These are phyloP conservation scores for Cyathus striatus DNA, from an alignment of 768 basidiomycete genomes.

Conservation along the genomic window DNA sequence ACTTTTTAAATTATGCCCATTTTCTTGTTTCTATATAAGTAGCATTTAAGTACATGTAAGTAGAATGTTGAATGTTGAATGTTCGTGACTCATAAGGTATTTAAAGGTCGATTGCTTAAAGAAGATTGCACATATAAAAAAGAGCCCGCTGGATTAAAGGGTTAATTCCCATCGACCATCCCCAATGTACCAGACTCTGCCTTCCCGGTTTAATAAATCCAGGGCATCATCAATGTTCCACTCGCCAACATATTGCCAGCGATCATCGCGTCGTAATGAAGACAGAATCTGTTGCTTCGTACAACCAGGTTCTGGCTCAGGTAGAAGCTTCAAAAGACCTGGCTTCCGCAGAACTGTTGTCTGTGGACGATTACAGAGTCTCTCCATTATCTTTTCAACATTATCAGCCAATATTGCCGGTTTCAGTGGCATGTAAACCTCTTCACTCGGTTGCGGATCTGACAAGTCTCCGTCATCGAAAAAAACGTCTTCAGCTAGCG, in stretches of 20 bases:
- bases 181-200: constrained; percentile 30
- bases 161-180: constrained; percentile 36
- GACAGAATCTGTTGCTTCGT: constrained; percentile 41
- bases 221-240: constrained; percentile 65
- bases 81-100: no score
- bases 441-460: constrained; percentile 58
- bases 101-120: no score
- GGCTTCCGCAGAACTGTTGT: neutral
- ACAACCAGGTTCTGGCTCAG: constrained; percentile 20
- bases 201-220: constrained; percentile 33
- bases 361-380: constrained; percentile 13
- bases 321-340: neutral
- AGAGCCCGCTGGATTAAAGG: constrained; percentile 16
- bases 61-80: no score
- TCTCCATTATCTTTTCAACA: constrained; percentile 41
- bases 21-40: no score
- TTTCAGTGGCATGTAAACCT: constrained; percentile 63
- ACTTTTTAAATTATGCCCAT: no score
- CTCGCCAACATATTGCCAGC: constrained; percentile 60
- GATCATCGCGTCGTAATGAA: constrained; percentile 49
- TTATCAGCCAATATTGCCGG: constrained; percentile 40
- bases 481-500: constrained; percentile 18
- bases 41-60: no score
- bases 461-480: constrained; percentile 46
- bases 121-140: no score